phyloP scores from a whole-genome alignment of 2,329 filamentous ascomycete genomes.

The Calonectria henricotiae region DNA sequence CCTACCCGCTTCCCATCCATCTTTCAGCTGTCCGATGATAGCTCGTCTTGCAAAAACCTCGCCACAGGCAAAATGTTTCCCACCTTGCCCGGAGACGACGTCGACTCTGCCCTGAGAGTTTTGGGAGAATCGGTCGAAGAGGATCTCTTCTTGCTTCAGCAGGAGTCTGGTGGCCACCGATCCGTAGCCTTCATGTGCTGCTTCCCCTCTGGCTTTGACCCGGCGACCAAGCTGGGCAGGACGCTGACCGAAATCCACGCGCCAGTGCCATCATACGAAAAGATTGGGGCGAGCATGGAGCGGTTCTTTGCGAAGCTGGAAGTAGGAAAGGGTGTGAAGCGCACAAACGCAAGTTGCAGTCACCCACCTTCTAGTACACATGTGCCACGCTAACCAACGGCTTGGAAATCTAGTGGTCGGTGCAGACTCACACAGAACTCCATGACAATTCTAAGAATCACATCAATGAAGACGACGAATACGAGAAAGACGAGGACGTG shows the following conservation, averaged over 20 bases:
- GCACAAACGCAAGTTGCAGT: conserved; percentile 63
- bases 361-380: neutral
- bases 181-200: conserved; percentile 68
- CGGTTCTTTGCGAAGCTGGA: conserved; percentile 67
- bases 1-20: conserved; percentile 67
- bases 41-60: conserved; percentile 58
- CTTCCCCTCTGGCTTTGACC: conserved; percentile 70
- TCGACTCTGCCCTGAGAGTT: conserved; percentile 57
- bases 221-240: conserved; percentile 66
- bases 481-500: conserved; percentile 28
- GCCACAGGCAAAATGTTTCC: conserved; percentile 57
- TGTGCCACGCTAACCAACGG: conserved; percentile 1
- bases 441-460: conserved; percentile 39
- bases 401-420: conserved; percentile 42
- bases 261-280: conserved; percentile 70
- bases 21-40: conserved; percentile 60
- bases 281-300: conserved; percentile 72
- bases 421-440: conserved; percentile 33
- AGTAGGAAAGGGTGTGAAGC: conserved; percentile 66
- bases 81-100: conserved; percentile 51
- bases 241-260: conserved; percentile 66
- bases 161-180: conserved; percentile 62
- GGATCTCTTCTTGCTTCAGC: conserved; percentile 68
- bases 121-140: conserved; percentile 71
- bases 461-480: conserved; percentile 44